These are phyloP conservation scores for Bryoerythrophyllum caledonicum DNA, from an alignment of 225 moss, liverwort and hornwort species.

Conservation along the genomic window DNA sequence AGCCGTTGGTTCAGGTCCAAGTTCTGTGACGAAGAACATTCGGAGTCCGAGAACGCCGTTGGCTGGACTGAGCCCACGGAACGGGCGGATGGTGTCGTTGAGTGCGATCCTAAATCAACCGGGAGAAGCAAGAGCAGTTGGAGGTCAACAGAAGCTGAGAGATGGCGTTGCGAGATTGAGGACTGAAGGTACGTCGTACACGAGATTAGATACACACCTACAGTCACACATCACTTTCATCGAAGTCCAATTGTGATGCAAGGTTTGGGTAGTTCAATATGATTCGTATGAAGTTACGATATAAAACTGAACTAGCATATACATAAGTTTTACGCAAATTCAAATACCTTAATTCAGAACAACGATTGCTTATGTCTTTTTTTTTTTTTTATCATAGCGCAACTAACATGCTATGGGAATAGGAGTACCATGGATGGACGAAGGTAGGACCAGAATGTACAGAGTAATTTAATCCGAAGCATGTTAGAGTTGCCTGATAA, in stretches of 20 bases:
- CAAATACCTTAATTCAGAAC: too few species aligned
- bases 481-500: conserved; percentile 71
- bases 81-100: conserved; percentile 76
- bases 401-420: conserved; percentile 5
- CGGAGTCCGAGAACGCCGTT: conserved; percentile 58
- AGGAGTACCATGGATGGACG: too few species aligned
- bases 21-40: conserved; percentile 39
- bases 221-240: not conserved
- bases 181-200: conserved; percentile 37
- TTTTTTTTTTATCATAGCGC: too few species aligned
- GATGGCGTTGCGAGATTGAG: conserved; percentile 14
- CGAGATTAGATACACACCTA: conserved; percentile 32
- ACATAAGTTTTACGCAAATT: too few species aligned
- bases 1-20: conserved; percentile 18
- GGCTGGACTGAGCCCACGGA: conserved; percentile 70
- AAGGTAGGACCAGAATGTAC: conserved; percentile 30
- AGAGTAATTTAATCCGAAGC: conserved; percentile 69
- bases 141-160: conserved; percentile 16
- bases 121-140: conserved; percentile 20
- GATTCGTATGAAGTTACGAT: too few species aligned
- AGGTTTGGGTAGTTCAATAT: too few species aligned
- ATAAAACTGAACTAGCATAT: too few species aligned
- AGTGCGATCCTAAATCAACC: conserved; percentile 77
- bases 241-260: too few species aligned
- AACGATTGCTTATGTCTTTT: too few species aligned